phyloP scores from a whole-genome alignment of 345 rosid genomes.

The Iberis pinnata region DNA sequence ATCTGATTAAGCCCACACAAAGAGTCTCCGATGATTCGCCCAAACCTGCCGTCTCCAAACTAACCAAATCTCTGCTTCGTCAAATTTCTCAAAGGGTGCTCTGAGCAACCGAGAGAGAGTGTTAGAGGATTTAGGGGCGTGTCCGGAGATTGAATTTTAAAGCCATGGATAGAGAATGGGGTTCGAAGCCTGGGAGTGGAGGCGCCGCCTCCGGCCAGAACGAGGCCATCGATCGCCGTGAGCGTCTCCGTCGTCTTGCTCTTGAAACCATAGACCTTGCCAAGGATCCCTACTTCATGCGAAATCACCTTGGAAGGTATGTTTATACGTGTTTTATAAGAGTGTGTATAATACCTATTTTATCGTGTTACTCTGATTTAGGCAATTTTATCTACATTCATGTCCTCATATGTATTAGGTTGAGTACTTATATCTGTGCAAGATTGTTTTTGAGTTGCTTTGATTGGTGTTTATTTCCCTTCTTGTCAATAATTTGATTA shows the following conservation, averaged over 20 bases:
- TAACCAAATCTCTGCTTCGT: too few relatives aligned
- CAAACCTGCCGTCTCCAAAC: too few relatives aligned
- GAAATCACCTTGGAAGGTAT: slow-evolving; percentile 95
- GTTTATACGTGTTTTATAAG: not conserved
- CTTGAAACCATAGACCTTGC: slow-evolving; percentile 97
- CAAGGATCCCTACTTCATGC: slow-evolving; percentile 96
- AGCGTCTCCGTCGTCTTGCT: slow-evolving; percentile 95
- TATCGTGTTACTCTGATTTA: too few relatives aligned
- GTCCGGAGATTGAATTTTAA: not conserved
- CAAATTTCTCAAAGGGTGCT: too few relatives aligned
- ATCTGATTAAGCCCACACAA: too few relatives aligned
- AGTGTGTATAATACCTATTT: not conserved
- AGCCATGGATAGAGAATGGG: slow-evolving; percentile 92
- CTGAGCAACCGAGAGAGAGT: slow-evolving; percentile 8
- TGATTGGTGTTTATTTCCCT: too few relatives aligned
- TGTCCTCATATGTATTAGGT: too few relatives aligned
- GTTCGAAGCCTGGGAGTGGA: slow-evolving; percentile 97
- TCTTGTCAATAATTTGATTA: not conserved
- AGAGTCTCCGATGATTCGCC: too few relatives aligned
- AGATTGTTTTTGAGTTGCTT: not conserved
- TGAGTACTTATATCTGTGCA: not conserved
- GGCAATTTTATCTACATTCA: too few relatives aligned
- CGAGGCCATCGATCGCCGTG: slow-evolving; percentile 96
- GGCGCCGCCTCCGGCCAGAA: slow-evolving; percentile 97
- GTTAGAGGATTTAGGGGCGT: not conserved